Evolutionary conservation across 805 yeast genomes (phyloP), one percentile per base, ranked within the genome.

Genomic region (Starmerella riodocensis): DNA sequence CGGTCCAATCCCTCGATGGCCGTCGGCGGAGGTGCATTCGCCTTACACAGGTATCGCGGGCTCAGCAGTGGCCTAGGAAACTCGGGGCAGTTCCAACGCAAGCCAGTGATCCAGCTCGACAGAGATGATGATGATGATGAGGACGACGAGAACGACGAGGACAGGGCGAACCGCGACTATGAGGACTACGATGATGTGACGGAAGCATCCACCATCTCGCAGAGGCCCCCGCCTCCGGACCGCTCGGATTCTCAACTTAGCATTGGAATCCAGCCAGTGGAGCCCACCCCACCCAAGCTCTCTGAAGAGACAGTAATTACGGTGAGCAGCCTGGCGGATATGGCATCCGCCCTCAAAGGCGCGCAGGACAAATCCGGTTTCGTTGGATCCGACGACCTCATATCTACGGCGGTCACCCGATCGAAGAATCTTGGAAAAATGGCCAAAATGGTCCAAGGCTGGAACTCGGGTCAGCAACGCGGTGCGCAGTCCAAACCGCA

Each of bases 231-330:
- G 8, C 14, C 23, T 8, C 34, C 34, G 18, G 21, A 14, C 3
- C 34, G 38, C 2, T 13, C 32, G 4, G 37, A 41, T 14, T 23
- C 44, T 14, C 46, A 42, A 1, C 31, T 51, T 4, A 42, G 38
- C 24, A 25, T 49, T 6, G 53, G 53, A 8, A 42, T 51, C 12
- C 50, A 39, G 23, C 45, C 43, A 4, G 48, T 51, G 18, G 53
- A 43, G 27, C 54, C 55, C 8, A 48, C 51, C 2, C 52, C 54
- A 17, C 51, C 56, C 3, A 48, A 51, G 31, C 31, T 51, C 14
- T 36, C 47, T 12, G 53, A 48, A 18, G 56, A 52, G 19, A 46
- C 50, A 5, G 56, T 52, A 2, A 47, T 52, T 3, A 39, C 50
- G 4, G 53, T 52, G 6, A 45, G 51, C 24, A 47, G 50, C 27